Percentiles rank a stretch among this genome's conserved stretches.
Conservation (phyloP, 2,329 filamentous ascomycete genomes). For the Phyllosticta capitalensis region DNA sequence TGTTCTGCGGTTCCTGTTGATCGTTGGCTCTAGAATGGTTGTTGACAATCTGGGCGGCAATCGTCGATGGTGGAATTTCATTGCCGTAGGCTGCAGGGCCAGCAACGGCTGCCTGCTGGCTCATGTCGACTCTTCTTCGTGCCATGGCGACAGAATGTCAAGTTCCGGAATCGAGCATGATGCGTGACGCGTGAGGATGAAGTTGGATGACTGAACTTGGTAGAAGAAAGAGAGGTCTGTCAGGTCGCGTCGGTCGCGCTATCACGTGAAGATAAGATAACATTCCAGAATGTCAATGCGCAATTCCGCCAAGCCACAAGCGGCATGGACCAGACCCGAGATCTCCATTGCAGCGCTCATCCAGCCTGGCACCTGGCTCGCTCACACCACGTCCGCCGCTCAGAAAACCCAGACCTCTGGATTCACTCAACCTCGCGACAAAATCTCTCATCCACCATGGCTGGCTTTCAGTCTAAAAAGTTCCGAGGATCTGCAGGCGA, state of each 20-base stretch:
- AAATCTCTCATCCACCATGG: neutral
- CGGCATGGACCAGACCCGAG: neutral
- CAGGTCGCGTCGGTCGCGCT: neutral
- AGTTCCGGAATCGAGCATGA: neutral
- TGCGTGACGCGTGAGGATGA: neutral
- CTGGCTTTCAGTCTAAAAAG: conserved; percentile 26
- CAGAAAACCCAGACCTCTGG: neutral
- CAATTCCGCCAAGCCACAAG: neutral
- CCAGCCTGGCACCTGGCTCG: neutral
- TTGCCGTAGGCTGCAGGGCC: neutral
- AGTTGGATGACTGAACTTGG: neutral
- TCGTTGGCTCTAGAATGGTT: conserved; percentile 60
- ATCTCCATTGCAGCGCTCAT: neutral
- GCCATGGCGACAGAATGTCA: conserved; percentile 24
- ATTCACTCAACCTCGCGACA: neutral
- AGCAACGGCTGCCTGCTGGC: conserved; percentile 18
- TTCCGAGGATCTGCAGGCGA: conserved; percentile 40
- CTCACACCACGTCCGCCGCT: neutral
- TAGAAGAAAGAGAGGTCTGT: neutral
- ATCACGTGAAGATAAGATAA: conserved; percentile 4
- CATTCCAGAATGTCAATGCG: neutral
- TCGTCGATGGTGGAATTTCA: conserved; percentile 53
- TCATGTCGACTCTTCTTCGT: conserved; percentile 29
- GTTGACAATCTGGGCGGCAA: conserved; percentile 79
- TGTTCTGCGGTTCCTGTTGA: conserved; percentile 54